Evolutionary conservation across 176 grass and related monocot species (phyloP).

Genomic region (Hsuehochloa calcarea): DNA sequence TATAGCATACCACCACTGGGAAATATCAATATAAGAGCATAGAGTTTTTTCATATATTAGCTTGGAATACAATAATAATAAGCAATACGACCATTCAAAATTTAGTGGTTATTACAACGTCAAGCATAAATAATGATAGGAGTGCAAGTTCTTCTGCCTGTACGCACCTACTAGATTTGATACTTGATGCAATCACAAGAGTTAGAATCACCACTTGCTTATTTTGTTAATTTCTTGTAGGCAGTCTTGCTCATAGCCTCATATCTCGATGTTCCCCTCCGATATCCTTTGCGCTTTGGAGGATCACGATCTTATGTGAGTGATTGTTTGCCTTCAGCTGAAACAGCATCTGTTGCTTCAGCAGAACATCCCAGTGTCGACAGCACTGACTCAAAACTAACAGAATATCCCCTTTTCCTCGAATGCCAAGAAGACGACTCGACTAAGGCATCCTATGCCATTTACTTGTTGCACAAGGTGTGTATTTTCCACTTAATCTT

Average conservation of each 20-base stretch:
- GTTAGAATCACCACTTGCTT: conserved; percentile 13
- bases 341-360: conserved; percentile 25
- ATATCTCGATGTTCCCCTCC: conserved; percentile 58
- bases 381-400: conserved; percentile 1
- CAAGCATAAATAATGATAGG: neutral
- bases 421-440: conserved; percentile 46
- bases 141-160: neutral
- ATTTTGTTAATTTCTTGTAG: conserved; percentile 37
- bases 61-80: neutral
- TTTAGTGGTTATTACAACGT: neutral
- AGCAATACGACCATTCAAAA: neutral
- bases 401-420: conserved; percentile 55
- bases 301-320: conserved; percentile 54
- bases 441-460: conserved; percentile 40
- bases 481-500: neutral
- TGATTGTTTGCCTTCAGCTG: conserved; percentile 48
- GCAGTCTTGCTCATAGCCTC: conserved; percentile 57
- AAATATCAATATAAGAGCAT: conserved; percentile 3
- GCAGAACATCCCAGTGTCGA: neutral
- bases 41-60: neutral
- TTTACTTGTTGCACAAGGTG: conserved; percentile 57
- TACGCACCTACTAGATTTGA: neutral
- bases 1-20: neutral
- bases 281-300: conserved; percentile 50
- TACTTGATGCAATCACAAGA: neutral